A percentile compares a stretch with the other conserved stretches of the same genome.
These are phyloP conservation scores for Monilinia fructigena DNA, from an alignment of 2,329 filamentous ascomycete species.

Conservation along the genomic window DNA sequence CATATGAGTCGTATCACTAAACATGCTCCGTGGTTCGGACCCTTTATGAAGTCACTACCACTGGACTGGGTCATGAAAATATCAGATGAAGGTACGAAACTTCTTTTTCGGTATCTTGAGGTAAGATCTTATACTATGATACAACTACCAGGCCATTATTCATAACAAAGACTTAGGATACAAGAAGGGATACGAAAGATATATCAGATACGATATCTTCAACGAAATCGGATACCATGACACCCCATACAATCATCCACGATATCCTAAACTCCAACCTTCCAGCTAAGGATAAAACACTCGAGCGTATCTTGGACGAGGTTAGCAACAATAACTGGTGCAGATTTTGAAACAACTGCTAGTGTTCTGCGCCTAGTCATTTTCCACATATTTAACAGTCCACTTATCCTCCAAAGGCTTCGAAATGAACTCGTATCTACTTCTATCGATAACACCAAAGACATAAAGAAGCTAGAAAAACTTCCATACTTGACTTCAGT, in stretches of 20 bases:
- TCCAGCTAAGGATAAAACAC: constrained; percentile 39
- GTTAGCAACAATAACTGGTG: constrained; percentile 37
- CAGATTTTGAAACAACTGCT: constrained; percentile 42
- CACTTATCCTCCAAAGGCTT: constrained; percentile 36
- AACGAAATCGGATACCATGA: constrained; percentile 11
- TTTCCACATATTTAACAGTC: constrained; percentile 41
- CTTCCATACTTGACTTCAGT: constrained; percentile 38
- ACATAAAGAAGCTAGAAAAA: constrained; percentile 28
- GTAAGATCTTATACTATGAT: neutral
- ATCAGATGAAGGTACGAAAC: constrained; percentile 17
- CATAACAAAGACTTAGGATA: constrained; percentile 2
- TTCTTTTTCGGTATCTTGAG: constrained; percentile 19
- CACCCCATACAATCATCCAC: constrained; percentile 29
- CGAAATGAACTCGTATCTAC: constrained; percentile 39
- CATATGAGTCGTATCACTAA: constrained; percentile 24
- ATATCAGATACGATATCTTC: neutral
- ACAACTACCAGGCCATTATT: neutral
- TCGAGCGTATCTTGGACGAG: constrained; percentile 39
- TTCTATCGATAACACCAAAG: constrained; percentile 8
- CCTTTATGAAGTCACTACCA: constrained; percentile 24
- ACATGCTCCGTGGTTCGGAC: constrained; percentile 24
- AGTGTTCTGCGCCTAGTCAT: constrained; percentile 39
- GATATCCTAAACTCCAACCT: constrained; percentile 33
- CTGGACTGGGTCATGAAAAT: constrained; percentile 22
- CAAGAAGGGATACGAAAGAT: constrained; percentile 11